These are phyloP conservation scores for Rhizomucor miehei DNA, from an alignment of 371 early-diverging fungal species.

Conservation along the genomic window DNA sequence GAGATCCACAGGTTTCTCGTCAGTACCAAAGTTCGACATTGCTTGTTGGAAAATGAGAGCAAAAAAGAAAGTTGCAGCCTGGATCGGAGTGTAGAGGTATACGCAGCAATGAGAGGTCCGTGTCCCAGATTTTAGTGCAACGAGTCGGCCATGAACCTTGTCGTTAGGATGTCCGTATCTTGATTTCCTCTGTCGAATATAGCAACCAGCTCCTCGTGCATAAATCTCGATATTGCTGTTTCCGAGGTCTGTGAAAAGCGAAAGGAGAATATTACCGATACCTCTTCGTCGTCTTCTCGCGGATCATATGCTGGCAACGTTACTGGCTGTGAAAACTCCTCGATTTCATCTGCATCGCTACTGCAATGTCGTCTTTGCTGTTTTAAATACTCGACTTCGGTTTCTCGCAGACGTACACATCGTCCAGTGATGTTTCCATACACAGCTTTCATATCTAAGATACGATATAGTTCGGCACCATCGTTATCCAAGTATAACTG, in stretches of 20 bases:
- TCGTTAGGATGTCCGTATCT: too few relatives aligned
- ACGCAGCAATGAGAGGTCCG: too few relatives aligned
- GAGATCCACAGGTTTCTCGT: slow-evolving; percentile 72
- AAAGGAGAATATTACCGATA: not conserved
- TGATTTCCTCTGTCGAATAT: too few relatives aligned
- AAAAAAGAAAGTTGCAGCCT: not conserved
- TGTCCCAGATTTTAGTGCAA: too few relatives aligned
- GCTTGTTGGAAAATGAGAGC: not conserved
- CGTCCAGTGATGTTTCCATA: not conserved
- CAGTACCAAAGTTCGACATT: slow-evolving; percentile 53
- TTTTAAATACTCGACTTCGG: not conserved
- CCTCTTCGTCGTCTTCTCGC: not conserved
- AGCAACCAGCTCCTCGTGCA: too few relatives aligned
- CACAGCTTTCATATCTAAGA: too few relatives aligned
- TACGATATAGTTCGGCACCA: too few relatives aligned
- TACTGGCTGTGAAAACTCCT: not conserved
- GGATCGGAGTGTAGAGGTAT: not conserved
- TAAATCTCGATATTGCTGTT: too few relatives aligned
- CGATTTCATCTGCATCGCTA: not conserved
- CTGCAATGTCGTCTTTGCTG: not conserved
- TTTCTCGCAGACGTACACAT: not conserved
- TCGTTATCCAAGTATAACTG: not conserved
- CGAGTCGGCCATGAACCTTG: too few relatives aligned
- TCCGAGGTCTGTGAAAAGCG: not conserved
- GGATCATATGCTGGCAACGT: not conserved